Evolutionary conservation across 352 stramenopile species (phyloP).

Genomic region (Pythium coloratum): DNA sequence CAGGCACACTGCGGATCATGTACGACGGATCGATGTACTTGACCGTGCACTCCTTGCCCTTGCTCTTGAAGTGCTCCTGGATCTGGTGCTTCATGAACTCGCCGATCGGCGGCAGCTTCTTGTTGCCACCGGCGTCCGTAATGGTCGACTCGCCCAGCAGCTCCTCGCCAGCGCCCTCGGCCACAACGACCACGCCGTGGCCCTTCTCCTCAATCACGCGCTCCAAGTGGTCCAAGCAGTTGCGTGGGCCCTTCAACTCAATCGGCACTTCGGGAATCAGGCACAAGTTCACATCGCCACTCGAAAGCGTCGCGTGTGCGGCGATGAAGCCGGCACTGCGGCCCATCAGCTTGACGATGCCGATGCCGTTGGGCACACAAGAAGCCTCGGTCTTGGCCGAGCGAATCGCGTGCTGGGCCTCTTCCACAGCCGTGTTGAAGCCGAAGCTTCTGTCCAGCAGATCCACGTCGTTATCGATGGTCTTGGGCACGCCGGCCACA

Average conservation of each 20-base stretch:
- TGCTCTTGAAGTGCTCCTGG: slow-evolving; percentile 92
- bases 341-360: slow-evolving; percentile 99
- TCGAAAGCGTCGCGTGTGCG: slow-evolving; percentile 95
- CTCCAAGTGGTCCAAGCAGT: slow-evolving; percentile 91
- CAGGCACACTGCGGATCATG: slow-evolving; percentile 94
- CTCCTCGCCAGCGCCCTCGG: slow-evolving; percentile 96
- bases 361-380: slow-evolving; percentile 97
- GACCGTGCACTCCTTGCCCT: slow-evolving; percentile 87
- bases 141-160: slow-evolving; percentile 91
- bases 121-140: slow-evolving; percentile 93
- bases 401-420: slow-evolving; percentile 92
- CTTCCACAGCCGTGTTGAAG: slow-evolving; percentile 97
- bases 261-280: slow-evolving; percentile 97
- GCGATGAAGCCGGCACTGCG: slow-evolving; percentile 97
- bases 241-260: slow-evolving; percentile 90
- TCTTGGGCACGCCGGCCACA: slow-evolving; percentile 98
- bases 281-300: slow-evolving; percentile 97
- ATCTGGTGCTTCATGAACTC: slow-evolving; percentile 97
- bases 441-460: slow-evolving; percentile 98
- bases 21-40: slow-evolving; percentile 99
- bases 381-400: slow-evolving; percentile 91
- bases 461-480: slow-evolving; percentile 99
- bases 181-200: slow-evolving; percentile 97
- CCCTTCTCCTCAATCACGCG: slow-evolving; percentile 93
- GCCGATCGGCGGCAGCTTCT: slow-evolving; percentile 95